Base-by-base conservation (phyloP, 2,329 filamentous ascomycete species). In the Fusarium nygamai region DNA sequence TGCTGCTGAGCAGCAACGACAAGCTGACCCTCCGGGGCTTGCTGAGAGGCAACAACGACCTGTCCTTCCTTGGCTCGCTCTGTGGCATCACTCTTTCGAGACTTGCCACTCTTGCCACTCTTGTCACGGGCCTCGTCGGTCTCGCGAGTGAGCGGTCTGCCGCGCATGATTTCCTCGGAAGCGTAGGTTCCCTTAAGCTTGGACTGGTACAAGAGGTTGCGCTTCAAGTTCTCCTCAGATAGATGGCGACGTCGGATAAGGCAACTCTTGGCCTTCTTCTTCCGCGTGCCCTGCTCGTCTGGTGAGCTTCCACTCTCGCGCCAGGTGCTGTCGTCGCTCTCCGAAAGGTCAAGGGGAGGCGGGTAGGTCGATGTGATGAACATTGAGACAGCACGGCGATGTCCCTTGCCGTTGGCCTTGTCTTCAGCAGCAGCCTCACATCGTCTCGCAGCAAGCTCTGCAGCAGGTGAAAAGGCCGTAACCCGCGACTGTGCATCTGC, bases 201-300 rank as follows among this genome's bases (percentile, higher is more conserved):
- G 12, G 53, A 54, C 16, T 69, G 59, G 11, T 36, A 61, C 7
- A 69, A 47, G 9, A 47, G 50, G 43, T 74, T 74, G 5, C 63
- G 57, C 51, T 65, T 74, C 6, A 74, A 10, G 27, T 74, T 74
- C 36, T 74, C 63, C 14, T 61, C 67, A 0, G 72, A 74, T 0
- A 74, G 34, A 22, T 69, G 60, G 16, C 29, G 16, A 7, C 68
- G 71, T 8, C 43, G 41, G 10, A 69, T 43, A 14, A 36, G 44
- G 10, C 50, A 53, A 41, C 43, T 36, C n/a, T 50, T 68, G 9
- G 20, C 50, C 43, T 61, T 64, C 24, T 44, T 64, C 58, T 60
- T 36, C 11, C 22, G 41, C 20, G 39, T 38, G 9, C 47, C 58
- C 19, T 41, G 34, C 29, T 72, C 69, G 13, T 73, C 71, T 5